Base-by-base conservation (phyloP, 202 grass and related monocot species). In the Schoenoplectus tabernaemontani region DNA sequence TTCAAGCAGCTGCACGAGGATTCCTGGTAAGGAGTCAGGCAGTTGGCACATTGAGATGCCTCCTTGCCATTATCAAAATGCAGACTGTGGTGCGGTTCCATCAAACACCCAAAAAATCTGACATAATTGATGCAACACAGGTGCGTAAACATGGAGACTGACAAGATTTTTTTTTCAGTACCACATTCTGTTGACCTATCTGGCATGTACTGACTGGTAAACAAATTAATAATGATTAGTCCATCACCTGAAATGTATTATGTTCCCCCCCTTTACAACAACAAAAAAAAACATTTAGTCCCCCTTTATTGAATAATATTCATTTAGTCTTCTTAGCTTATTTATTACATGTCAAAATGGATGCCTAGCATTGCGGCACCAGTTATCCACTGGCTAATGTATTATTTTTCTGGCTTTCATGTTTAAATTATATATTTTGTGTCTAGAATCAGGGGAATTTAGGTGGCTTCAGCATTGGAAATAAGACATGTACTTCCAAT, bases 1-100 rank as follows among this genome's bases (percentile, higher is more conserved):
- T 99, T 84, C 96, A 99, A 91, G 96, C 96, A 79, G 75, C 73
- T 59, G 82, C 93, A 68, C 96, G 96, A 54, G 92, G 96, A 9
- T 82, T 83, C 84, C 69, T 92, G 12, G 91, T 91, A 19, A 90
- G 96, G 80, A 86, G 88, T 67, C 88, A 92, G 72, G 91, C 91
- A 79, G 77, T 83, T 50, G 90, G 89, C 84, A 91, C 96, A 33
- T 89, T 95, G 54, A 82, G 79, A 59, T 98, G 96, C 65, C 78
- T 92, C 77, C 88, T 89, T 89, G 96, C 86, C 16, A 92, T 98
- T 83, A 62, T 98, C 57, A 98, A 90, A 91, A 86, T 92, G 56
- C 96, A 98, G 82, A 84, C 83, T 15, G 80, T 92, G 68, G 83
- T 92, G 38, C 82, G 96, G 59, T 75, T 83, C 78, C 88, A 22